Percentiles rank a stretch among this genome's conserved stretches.
phyloP scores from a whole-genome alignment of 2,329 filamentous ascomycete genomes.

The Oidium heveae region DNA sequence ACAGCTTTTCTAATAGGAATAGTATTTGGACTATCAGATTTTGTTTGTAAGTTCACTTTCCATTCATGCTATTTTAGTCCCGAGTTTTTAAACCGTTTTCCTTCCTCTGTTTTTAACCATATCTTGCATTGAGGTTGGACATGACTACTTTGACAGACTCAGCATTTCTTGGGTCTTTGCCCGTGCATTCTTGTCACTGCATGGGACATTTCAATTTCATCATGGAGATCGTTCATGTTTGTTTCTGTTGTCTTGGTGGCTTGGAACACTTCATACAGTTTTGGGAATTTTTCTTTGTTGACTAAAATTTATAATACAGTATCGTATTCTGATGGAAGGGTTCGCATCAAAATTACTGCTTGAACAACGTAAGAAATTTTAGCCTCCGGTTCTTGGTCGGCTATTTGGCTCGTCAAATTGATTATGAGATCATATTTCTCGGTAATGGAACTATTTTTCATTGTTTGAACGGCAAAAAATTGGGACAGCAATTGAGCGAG shows the following conservation, averaged over 20 bases:
- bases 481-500: too few relatives aligned
- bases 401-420: too few relatives aligned
- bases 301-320: background rate
- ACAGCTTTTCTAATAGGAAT: background rate
- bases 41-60: background rate
- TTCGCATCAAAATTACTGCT: background rate
- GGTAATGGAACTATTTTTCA: too few relatives aligned
- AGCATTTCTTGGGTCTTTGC: background rate
- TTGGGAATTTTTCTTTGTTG: background rate
- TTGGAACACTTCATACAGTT: background rate
- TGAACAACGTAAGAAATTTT: background rate
- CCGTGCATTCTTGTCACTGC: background rate
- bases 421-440: too few relatives aligned
- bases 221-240: background rate
- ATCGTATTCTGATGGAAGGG: background rate
- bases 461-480: too few relatives aligned
- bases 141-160: background rate
- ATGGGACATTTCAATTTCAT: background rate
- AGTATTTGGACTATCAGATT: background rate
- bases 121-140: background rate
- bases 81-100: background rate
- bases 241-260: background rate
- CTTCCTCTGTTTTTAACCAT: background rate
- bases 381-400: too few relatives aligned
- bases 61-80: background rate